Conservation (phyloP, 768 basidiomycete species). For the Auricularia heimuer region DNA sequence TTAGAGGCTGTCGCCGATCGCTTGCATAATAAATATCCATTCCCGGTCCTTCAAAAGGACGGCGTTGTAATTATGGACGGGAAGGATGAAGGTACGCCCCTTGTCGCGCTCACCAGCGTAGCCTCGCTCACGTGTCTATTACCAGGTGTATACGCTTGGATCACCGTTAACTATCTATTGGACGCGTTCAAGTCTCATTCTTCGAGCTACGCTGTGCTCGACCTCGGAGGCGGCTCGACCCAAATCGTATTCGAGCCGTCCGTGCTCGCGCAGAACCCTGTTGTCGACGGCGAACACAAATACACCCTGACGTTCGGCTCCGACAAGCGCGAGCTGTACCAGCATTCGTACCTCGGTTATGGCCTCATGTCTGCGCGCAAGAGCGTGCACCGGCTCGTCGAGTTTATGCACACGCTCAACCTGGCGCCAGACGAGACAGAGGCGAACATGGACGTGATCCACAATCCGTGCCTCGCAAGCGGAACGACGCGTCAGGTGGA, state of each 20-base stretch:
- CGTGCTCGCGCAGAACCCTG: slow-evolving; percentile 32
- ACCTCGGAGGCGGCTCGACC: slow-evolving; percentile 93
- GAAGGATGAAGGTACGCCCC: slow-evolving; percentile 64
- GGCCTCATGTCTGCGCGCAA: slow-evolving; percentile 82
- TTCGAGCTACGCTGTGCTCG: slow-evolving; percentile 72
- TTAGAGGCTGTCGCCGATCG: slow-evolving; percentile 59
- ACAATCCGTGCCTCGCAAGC: slow-evolving; percentile 74
- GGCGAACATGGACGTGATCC: slow-evolving; percentile 14
- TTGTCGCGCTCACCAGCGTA: background rate
- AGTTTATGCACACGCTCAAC: slow-evolving; percentile 62
- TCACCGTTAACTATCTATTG: slow-evolving; percentile 91
- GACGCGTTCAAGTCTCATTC: slow-evolving; percentile 54
- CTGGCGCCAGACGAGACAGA: slow-evolving; percentile 8
- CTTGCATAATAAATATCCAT: slow-evolving; percentile 54
- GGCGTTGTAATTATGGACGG: slow-evolving; percentile 91
- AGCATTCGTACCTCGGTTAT: slow-evolving; percentile 96
- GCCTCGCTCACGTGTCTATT: background rate
- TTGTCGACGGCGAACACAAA: slow-evolving; percentile 80
- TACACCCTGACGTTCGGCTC: slow-evolving; percentile 75
- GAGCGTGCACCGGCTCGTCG: slow-evolving; percentile 80
- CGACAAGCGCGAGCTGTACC: slow-evolving; percentile 67
- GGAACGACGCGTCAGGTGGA: slow-evolving; percentile 55
- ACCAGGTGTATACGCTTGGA: slow-evolving; percentile 84
- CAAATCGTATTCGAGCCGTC: slow-evolving; percentile 94
- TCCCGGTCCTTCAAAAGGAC: slow-evolving; percentile 48